Percentiles rank a stretch among this genome's conserved stretches.
These are phyloP conservation scores for Aspergillus carlsbadensis DNA, from an alignment of 495 filamentous ascomycete genomes.

Conservation along the genomic window DNA sequence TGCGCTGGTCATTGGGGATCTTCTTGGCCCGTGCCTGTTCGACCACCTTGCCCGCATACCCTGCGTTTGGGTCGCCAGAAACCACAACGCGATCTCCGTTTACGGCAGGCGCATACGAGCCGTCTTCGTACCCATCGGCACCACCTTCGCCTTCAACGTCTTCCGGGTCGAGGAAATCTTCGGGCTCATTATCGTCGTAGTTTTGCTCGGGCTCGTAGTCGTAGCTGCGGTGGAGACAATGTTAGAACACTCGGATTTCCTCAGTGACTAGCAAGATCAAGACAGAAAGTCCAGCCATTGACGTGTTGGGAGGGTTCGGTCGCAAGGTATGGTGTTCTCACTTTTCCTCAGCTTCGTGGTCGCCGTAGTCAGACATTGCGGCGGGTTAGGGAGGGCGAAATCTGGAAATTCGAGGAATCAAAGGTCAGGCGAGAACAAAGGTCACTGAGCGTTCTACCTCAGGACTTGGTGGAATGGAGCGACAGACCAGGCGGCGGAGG, in stretches of 20 bases:
- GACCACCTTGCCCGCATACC: slow-evolving; percentile 51
- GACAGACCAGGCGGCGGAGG: slow-evolving; percentile 13
- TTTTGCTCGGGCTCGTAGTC: slow-evolving; percentile 59
- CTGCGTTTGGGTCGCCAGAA: slow-evolving; percentile 72
- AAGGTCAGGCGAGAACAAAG: slow-evolving; percentile 13
- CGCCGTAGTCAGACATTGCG: slow-evolving; percentile 86
- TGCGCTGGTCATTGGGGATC: slow-evolving; percentile 82
- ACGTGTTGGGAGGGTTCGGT: background rate
- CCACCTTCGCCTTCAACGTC: slow-evolving; percentile 39
- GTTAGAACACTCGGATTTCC: slow-evolving; percentile 17
- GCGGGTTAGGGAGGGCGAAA: slow-evolving; percentile 7
- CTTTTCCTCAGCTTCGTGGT: slow-evolving; percentile 61
- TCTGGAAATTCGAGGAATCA: slow-evolving; percentile 1
- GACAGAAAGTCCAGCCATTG: background rate
- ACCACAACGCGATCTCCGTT: slow-evolving; percentile 63
- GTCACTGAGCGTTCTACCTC: slow-evolving; percentile 10
- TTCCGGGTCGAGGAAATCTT: slow-evolving; percentile 51
- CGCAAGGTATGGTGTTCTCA: slow-evolving; percentile 26
- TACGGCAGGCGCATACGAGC: slow-evolving; percentile 45
- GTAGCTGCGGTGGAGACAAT: slow-evolving; percentile 31
- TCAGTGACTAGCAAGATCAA: background rate
- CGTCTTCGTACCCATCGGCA: slow-evolving; percentile 53
- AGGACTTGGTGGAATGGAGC: slow-evolving; percentile 13
- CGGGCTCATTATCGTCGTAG: slow-evolving; percentile 66
- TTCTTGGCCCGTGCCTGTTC: slow-evolving; percentile 79